A percentile compares a stretch with the other conserved stretches of the same genome.
phyloP scores from a whole-genome alignment of 768 basidiomycete species.

The Pisolithus tinctorius region DNA sequence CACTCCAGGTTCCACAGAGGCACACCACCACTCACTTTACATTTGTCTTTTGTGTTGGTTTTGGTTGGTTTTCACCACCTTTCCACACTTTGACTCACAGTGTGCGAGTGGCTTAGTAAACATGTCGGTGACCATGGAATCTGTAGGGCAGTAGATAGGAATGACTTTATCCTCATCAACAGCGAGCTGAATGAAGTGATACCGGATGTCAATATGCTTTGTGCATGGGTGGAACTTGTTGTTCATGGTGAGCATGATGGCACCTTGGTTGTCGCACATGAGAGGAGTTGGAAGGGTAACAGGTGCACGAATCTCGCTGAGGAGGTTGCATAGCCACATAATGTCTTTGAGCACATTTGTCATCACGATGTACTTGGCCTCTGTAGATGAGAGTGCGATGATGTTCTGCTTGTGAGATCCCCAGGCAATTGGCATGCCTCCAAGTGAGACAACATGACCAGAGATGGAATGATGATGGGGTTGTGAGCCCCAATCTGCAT shows the following conservation, averaged over 20 bases:
- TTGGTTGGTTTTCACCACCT: no score
- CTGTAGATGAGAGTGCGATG: background rate
- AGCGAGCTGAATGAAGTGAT: background rate
- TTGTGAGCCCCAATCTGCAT: slow-evolving; percentile 2
- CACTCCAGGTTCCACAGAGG: no score
- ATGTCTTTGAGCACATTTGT: background rate
- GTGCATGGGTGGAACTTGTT: background rate
- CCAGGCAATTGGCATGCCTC: background rate
- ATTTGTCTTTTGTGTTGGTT: no score
- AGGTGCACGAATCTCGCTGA: background rate
- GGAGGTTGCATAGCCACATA: background rate
- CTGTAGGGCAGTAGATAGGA: background rate
- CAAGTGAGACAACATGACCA: background rate
- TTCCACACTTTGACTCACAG: no score
- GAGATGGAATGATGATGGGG: background rate
- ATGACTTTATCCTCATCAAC: background rate
- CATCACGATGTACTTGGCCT: background rate
- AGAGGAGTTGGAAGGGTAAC: background rate
- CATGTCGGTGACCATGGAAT: background rate
- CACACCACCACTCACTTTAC: no score
- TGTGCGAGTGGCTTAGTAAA: background rate
- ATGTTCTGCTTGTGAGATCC: background rate
- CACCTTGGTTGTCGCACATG: background rate
- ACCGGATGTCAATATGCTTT: background rate
- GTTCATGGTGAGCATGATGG: background rate